Base-by-base conservation (phyloP, 139 green algal genomes). In the Chlamydomonas asymmetrica region DNA sequence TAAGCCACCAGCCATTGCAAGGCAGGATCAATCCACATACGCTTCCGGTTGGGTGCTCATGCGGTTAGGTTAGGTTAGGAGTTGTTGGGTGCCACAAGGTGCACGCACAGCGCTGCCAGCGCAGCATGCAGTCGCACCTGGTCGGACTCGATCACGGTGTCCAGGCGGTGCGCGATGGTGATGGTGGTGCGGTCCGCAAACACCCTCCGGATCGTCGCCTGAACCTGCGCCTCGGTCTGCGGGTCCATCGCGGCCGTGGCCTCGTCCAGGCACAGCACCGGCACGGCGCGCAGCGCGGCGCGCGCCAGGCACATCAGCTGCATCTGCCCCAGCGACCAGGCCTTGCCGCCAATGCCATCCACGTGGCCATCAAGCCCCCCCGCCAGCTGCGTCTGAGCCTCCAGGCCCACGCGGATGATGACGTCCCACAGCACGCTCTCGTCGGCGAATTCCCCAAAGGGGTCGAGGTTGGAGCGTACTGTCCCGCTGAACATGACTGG, bases 401-500 rank as follows among this genome's bases (percentile, higher is more conserved):
- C 66, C 48, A 73, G 73, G 66, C 66, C 66, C 32, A 73, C 79
- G 66, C 73, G 66, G 25, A 50, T 56, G 7, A 90, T 73, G 18
- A 83, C 81, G 61, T 84, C 64, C 90, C 90, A 94, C 32, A 95
- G 73, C 61, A 90, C 86, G 31, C 65, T 35, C 37, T 74, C 67
- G 35, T 64, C 75, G n/a, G n/a, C n/a, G n/a, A n/a, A n/a, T n/a
- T n/a, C 60, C 29, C 32, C 29, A n/a, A 77, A 77, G 9, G 94
- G 94, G 84, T 98, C 94, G 62, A 98, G 86, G 85, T 98, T 98
- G 72, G 81, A 78, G 37, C 94, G 88, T 70, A 98, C 80, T 1
- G 85, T 94, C 66, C 91, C 93, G 35, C 77, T 87, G 79, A 98
- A 98, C 52, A 98, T 83, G 38, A 96, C 89, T 0, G 95, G 94